Conservation (phyloP, 768 basidiomycete genomes). For the Lanmaoa rubissima region DNA sequence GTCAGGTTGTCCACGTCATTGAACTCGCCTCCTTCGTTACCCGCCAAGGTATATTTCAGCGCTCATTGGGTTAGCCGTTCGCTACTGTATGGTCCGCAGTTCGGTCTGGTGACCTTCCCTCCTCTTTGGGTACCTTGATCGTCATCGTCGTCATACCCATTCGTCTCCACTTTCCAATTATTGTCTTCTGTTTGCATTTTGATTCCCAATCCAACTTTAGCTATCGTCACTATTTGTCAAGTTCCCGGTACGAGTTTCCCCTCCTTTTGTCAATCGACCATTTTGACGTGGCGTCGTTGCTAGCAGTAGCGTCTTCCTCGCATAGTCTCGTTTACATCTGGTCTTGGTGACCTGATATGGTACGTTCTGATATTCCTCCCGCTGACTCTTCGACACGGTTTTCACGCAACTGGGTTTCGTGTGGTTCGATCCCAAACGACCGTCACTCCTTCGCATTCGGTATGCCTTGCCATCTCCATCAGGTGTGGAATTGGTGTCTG, state of each 20-base stretch:
- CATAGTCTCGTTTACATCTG: not conserved
- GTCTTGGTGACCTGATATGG: conserved; percentile 1
- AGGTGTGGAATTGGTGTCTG: too few relatives aligned
- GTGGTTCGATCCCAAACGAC: too few relatives aligned
- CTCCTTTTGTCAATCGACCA: not conserved
- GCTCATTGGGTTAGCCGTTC: too few relatives aligned
- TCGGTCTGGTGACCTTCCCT: not conserved
- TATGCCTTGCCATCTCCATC: too few relatives aligned
- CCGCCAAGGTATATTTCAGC: not conserved
- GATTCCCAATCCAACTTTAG: conserved; percentile 2
- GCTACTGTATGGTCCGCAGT: too few relatives aligned
- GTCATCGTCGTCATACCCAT: not conserved
- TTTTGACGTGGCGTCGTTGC: not conserved
- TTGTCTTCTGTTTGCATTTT: conserved; percentile 11
- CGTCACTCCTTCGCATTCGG: too few relatives aligned
- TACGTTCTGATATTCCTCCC: not conserved
- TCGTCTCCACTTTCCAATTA: conserved; percentile 4
- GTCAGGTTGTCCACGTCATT: not conserved
- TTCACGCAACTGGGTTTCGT: too few relatives aligned
- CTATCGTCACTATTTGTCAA: conserved; percentile 2
- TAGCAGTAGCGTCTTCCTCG: not conserved
- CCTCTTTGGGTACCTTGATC: not conserved
- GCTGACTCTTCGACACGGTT: not conserved
- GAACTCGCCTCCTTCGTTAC: not conserved
- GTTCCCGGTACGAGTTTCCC: too few relatives aligned